Evolutionary conservation across 352 stramenopile genomes (phyloP), one percentile per base, ranked within the genome.

Genomic region (Globisporangium abappressorium): DNA sequence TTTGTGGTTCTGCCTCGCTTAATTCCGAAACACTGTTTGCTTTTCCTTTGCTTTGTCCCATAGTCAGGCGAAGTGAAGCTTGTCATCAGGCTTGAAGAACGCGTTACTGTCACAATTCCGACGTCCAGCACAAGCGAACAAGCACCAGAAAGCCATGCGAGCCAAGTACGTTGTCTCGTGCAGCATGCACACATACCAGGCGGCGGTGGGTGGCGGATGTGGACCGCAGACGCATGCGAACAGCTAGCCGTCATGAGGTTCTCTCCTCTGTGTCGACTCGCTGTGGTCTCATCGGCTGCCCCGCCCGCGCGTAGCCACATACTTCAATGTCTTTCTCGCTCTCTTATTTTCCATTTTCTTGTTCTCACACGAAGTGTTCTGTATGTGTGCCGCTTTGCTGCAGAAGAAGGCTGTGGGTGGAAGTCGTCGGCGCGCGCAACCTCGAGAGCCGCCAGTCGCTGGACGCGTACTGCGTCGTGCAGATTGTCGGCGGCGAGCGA

Each of bases 391-490:
- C n/a, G 6, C 3, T 3, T 54, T 69, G n/a, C 20, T 30, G 36
- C 59, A 82, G 77, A 57, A 77, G 69, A 26, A 74, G 69, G 73
- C 73, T 94, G 70, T 85, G 79, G 41, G 76, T 93, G 24, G 79
- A 93, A 64, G 76, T 93, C 34, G 76, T 91, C n/a, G 75, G 78
- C 49, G 85, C 85, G 51, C 74, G 85, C 34, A 92, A 92, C 65
- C 75, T 93, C 54, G 82, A 90, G 73, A 85, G 74, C 55, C 65
- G 69, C 9, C 71, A 89, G 64, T 79, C 75, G 1, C 70, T 91
- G 41, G 85, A 92, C 65, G 80, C 82, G 41, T 92, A 91, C 62
- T 93, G 85, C 68, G 70, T 91, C 47, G 65, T 93, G 49, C 76
- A 73, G 49, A 65, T 85, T 8, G 72, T 73, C 1, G 38, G 49